Evolutionary conservation across 1,284 basidiomycete genomes (phyloP).

Genomic region (Schizophyllum commune): DNA sequence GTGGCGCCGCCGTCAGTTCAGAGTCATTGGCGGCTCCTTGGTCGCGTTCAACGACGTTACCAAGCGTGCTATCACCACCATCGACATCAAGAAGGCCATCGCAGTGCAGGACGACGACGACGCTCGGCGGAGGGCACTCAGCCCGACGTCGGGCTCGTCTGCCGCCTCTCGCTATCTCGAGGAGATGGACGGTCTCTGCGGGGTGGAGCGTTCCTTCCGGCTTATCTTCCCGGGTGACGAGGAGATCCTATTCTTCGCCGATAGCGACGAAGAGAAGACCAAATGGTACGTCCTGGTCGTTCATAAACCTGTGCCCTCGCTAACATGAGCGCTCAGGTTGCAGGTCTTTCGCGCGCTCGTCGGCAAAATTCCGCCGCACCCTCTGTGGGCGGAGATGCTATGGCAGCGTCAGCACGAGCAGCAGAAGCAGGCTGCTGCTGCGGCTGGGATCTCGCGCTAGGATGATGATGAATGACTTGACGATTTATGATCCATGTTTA

Average conservation of each 20-base stretch:
- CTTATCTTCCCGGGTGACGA: conserved; percentile 77
- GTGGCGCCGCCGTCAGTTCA: conserved; percentile 83
- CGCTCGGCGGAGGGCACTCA: conserved; percentile 34
- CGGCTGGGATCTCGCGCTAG: not conserved
- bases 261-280: conserved; percentile 82
- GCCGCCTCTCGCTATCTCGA: conserved; percentile 37
- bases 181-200: conserved; percentile 65
- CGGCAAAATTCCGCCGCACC: conserved; percentile 82
- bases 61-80: conserved; percentile 83
- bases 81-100: conserved; percentile 83
- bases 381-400: conserved; percentile 84
- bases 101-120: conserved; percentile 73
- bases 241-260: conserved; percentile 86
- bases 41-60: conserved; percentile 94
- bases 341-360: conserved; percentile 74
- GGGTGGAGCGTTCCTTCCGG: conserved; percentile 82
- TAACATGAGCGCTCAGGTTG: conserved; percentile 47
- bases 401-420: conserved; percentile 65
- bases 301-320: conserved; percentile 4
- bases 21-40: conserved; percentile 80
- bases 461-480: conserved; percentile 1
- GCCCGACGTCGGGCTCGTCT: conserved; percentile 33
- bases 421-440: conserved; percentile 17
- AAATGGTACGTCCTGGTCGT: conserved; percentile 59
- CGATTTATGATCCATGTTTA: conserved; percentile 19